Conservation (phyloP, 1,284 basidiomycete species). For the Melampsora occidentalis region DNA sequence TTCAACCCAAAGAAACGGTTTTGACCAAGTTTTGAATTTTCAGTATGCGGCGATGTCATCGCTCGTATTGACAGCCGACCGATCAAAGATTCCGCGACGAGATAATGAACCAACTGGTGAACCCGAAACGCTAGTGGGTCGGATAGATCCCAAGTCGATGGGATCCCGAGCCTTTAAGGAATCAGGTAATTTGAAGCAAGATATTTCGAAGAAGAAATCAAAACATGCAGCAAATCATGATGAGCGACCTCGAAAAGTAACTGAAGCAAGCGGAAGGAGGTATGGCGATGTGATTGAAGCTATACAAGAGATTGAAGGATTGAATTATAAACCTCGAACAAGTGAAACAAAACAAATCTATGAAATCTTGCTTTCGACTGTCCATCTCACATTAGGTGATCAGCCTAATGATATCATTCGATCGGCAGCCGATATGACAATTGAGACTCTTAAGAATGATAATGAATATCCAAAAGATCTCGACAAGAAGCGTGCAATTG, state of each 20-base stretch:
- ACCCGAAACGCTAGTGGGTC: conserved; percentile 84
- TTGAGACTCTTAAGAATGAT: conserved; percentile 88
- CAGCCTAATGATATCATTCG: conserved; percentile 93
- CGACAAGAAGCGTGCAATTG: conserved; percentile 94
- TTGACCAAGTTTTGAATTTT: background rate
- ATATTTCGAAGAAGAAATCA: conserved; percentile 87
- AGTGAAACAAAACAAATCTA: conserved; percentile 92
- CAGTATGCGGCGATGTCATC: conserved; percentile 47
- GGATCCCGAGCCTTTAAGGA: conserved; percentile 81
- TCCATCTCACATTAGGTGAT: conserved; percentile 80
- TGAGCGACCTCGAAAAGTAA: conserved; percentile 47
- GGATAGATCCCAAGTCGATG: conserved; percentile 89
- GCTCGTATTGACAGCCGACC: conserved; percentile 51
- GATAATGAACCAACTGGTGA: conserved; percentile 90
- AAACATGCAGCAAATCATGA: conserved; percentile 48
- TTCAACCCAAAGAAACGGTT: background rate
- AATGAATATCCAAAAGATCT: conserved; percentile 75
- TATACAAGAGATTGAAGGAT: conserved; percentile 73
- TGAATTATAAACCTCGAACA: conserved; percentile 87
- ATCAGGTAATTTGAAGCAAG: conserved; percentile 65
- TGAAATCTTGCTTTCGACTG: conserved; percentile 80
- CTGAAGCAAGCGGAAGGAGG: conserved; percentile 48
- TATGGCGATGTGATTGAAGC: conserved; percentile 87
- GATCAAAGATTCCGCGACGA: conserved; percentile 54
- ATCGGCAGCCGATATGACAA: conserved; percentile 83